Percentiles rank a stretch among this genome's conserved stretches.
Evolutionary conservation across 2,329 filamentous ascomycete genomes (phyloP).

Genomic region (Xylaria arbuscula): DNA sequence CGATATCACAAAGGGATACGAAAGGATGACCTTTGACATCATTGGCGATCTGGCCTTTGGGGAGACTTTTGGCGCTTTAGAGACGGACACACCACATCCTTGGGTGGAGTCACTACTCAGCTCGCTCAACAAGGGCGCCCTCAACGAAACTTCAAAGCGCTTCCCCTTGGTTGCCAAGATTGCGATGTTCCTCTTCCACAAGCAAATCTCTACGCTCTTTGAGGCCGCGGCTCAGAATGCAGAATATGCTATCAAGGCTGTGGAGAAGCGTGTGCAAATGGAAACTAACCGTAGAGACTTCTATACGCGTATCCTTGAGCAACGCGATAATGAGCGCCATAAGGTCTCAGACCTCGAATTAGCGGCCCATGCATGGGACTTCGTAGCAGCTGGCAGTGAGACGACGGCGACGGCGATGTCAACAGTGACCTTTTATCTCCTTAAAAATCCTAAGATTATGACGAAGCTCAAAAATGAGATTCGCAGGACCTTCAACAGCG

Average conservation of each 20-base stretch:
- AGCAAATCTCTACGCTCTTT: neutral
- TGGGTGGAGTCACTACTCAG: neutral
- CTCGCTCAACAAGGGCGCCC: neutral
- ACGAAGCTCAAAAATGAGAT: neutral
- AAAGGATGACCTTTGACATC: slow-evolving; percentile 22
- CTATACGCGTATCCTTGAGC: neutral
- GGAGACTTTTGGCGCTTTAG: slow-evolving; percentile 2
- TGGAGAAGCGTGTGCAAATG: neutral
- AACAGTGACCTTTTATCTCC: neutral
- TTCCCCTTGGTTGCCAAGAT: neutral
- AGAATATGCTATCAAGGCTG: neutral
- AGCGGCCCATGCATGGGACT: neutral
- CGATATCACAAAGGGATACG: slow-evolving; percentile 4
- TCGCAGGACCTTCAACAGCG: neutral
- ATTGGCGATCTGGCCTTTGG: slow-evolving; percentile 25
- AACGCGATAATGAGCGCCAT: neutral
- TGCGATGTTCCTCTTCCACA: neutral
- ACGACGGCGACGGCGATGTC: neutral
- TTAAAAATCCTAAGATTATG: neutral
- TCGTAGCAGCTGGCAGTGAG: neutral
- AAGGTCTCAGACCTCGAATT: neutral
- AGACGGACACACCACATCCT: neutral
- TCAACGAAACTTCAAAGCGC: neutral
- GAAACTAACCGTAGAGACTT: neutral
- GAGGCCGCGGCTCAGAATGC: neutral